Conservation (phyloP, 208 protist species). For the Crithidia thermophila region DNA sequence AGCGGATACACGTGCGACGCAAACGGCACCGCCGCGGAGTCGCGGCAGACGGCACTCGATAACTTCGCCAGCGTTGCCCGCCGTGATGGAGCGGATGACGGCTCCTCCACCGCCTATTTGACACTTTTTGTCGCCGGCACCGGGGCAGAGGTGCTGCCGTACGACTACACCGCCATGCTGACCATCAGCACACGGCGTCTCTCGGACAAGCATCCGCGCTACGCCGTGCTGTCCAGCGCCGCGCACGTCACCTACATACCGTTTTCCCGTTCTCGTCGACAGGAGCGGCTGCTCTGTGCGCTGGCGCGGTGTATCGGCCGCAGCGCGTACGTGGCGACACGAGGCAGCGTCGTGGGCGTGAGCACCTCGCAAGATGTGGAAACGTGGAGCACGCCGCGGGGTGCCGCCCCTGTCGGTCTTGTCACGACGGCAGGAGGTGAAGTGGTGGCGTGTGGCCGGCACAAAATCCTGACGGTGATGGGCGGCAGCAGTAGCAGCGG, state of each 20-base stretch:
- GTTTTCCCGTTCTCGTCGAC: slow-evolving; percentile 41
- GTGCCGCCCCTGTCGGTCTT: slow-evolving; percentile 20
- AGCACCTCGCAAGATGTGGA: slow-evolving; percentile 47
- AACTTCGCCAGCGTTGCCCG: slow-evolving; percentile 8
- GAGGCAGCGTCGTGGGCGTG: slow-evolving; percentile 59
- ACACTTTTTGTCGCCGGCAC: slow-evolving; percentile 54
- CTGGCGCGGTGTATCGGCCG: slow-evolving; percentile 21
- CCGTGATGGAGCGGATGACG: slow-evolving; percentile 4
- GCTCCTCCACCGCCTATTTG: slow-evolving; percentile 45
- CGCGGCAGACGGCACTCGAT: slow-evolving; percentile 1
- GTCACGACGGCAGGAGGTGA: slow-evolving; percentile 11
- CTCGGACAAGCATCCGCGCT: not conserved
- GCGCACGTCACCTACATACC: slow-evolving; percentile 66
- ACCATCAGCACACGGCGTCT: slow-evolving; percentile 43
- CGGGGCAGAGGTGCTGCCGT: slow-evolving; percentile 72
- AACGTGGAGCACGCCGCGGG: slow-evolving; percentile 26
- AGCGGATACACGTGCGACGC: slow-evolving; percentile 23
- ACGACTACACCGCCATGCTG: slow-evolving; percentile 72
- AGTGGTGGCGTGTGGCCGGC: slow-evolving; percentile 21
- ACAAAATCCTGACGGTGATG: slow-evolving; percentile 15
- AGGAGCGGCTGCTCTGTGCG: slow-evolving; percentile 42
- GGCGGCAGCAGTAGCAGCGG: too few relatives aligned
- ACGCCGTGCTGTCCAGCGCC: slow-evolving; percentile 43
- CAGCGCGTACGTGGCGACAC: slow-evolving; percentile 40
- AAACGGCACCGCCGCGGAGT: not conserved